Conservation (phyloP, 2,329 filamentous ascomycete genomes). For the Massarina eburnea region DNA sequence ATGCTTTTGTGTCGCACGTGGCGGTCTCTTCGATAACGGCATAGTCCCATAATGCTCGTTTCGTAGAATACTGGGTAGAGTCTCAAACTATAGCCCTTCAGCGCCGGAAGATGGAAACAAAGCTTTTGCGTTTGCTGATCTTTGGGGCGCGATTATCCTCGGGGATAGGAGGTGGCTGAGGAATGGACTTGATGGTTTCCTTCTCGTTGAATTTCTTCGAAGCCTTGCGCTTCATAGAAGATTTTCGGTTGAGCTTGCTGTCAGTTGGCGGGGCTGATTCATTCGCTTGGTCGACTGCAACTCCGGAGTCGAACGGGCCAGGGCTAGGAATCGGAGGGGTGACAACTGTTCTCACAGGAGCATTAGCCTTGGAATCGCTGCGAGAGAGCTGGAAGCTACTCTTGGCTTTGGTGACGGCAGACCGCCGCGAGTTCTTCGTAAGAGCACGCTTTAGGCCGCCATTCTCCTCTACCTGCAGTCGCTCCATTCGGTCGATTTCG, state of each 20-base stretch:
- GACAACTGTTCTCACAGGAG: conserved; percentile 24
- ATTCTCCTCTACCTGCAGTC: conserved; percentile 46
- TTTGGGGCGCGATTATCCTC: conserved; percentile 35
- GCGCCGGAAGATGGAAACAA: conserved; percentile 48
- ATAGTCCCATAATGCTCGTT: background rate
- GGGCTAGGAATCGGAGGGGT: conserved; percentile 38
- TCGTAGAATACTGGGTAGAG: background rate
- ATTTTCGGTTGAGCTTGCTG: conserved; percentile 23
- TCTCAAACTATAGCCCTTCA: conserved; percentile 4
- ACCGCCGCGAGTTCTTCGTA: conserved; percentile 40
- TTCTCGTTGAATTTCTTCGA: conserved; percentile 15
- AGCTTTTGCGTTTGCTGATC: conserved; percentile 51
- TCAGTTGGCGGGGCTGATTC: conserved; percentile 22
- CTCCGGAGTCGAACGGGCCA: conserved; percentile 38
- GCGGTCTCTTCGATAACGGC: background rate
- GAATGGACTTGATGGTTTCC: conserved; percentile 4
- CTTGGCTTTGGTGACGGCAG: conserved; percentile 38
- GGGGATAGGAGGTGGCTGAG: conserved; percentile 32
- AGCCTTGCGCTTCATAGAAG: conserved; percentile 24
- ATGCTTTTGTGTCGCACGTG: too few relatives aligned
- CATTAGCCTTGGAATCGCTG: conserved; percentile 32
- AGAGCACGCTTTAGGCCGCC: conserved; percentile 46
- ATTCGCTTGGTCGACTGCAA: conserved; percentile 32
- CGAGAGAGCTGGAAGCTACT: conserved; percentile 41
- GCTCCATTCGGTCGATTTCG: conserved; percentile 64